Evolutionary conservation across 2,329 filamentous ascomycete genomes (phyloP).

Genomic region (Cladophialophora exuberans): DNA sequence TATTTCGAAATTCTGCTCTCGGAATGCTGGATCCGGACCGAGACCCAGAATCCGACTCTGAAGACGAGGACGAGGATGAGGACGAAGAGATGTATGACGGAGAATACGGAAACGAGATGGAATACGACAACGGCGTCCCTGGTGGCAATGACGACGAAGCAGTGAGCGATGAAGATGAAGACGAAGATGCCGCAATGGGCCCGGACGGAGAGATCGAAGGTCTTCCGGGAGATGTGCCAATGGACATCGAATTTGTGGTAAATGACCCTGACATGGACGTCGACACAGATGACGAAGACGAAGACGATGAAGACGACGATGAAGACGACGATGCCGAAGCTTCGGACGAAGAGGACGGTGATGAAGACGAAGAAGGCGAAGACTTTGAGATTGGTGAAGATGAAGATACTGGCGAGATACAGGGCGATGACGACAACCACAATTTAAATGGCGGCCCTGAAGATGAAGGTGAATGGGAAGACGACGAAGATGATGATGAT

Average conservation of each 20-base stretch:
- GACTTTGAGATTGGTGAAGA: conserved; percentile 60
- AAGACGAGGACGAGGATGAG: conserved; percentile 67
- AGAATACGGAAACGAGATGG: conserved; percentile 86
- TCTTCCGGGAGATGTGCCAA: conserved; percentile 61
- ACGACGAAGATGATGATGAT: conserved; percentile 51
- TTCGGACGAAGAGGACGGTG: conserved; percentile 57
- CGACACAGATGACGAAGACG: conserved; percentile 67
- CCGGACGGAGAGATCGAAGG: conserved; percentile 72
- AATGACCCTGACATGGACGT: conserved; percentile 63
- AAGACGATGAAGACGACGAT: conserved; percentile 63
- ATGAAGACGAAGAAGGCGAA: conserved; percentile 57
- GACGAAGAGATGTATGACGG: conserved; percentile 88
- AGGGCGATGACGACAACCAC: conserved; percentile 43
- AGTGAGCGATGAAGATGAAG: conserved; percentile 73
- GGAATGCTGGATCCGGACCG: conserved; percentile 88
- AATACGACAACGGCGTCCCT: conserved; percentile 78
- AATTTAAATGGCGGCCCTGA: conserved; percentile 34
- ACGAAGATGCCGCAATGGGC: conserved; percentile 76
- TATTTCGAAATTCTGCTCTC: conserved; percentile 93
- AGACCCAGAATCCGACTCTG: conserved; percentile 74
- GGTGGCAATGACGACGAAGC: conserved; percentile 76
- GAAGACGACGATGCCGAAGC: conserved; percentile 60
- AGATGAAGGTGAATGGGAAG: conserved; percentile 55
- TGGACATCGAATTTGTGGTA: conserved; percentile 87
- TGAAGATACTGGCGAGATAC: conserved; percentile 52